These are phyloP conservation scores for Phellopilus nigrolimitatus DNA, from an alignment of 1,284 basidiomycete species.

Conservation along the genomic window DNA sequence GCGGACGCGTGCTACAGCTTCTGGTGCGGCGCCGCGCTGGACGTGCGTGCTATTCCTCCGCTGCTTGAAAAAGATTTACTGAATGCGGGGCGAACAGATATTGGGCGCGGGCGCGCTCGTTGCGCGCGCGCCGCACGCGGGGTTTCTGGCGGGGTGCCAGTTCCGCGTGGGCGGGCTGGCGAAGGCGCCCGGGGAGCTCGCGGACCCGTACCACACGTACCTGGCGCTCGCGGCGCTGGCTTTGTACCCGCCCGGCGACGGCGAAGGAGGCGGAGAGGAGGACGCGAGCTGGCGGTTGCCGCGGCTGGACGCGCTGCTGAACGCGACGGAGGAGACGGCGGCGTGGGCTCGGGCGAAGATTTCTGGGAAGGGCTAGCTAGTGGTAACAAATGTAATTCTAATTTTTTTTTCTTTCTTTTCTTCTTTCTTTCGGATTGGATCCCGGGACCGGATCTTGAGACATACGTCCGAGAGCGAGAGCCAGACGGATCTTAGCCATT, in stretches of 20 bases:
- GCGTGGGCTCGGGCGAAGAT: conserved; percentile 47
- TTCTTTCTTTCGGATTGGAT: no score
- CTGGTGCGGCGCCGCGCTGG: conserved; percentile 82
- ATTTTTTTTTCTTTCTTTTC: no score
- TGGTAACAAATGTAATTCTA: neutral
- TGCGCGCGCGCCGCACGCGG: conserved; percentile 47
- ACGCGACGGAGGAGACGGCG: conserved; percentile 59
- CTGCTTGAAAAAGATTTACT: neutral
- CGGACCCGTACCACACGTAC: conserved; percentile 90
- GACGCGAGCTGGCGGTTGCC: conserved; percentile 50
- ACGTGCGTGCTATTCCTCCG: conserved; percentile 49
- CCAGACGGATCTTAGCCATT: no score
- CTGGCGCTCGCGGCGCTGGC: conserved; percentile 78
- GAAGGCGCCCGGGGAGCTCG: conserved; percentile 67
- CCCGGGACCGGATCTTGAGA: no score
- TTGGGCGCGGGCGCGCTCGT: conserved; percentile 49
- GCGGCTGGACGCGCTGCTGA: conserved; percentile 62
- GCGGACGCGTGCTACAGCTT: conserved; percentile 94
- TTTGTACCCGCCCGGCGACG: conserved; percentile 48
- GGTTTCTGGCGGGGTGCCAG: conserved; percentile 72
- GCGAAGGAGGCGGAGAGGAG: conserved; percentile 22
- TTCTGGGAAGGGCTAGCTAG: neutral
- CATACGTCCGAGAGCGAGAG: no score
- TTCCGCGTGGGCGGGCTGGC: conserved; percentile 82
- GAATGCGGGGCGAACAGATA: conserved; percentile 42